These are phyloP conservation scores for Bipolaris oryzae DNA, from an alignment of 2,329 filamentous ascomycete species.

Conservation along the genomic window DNA sequence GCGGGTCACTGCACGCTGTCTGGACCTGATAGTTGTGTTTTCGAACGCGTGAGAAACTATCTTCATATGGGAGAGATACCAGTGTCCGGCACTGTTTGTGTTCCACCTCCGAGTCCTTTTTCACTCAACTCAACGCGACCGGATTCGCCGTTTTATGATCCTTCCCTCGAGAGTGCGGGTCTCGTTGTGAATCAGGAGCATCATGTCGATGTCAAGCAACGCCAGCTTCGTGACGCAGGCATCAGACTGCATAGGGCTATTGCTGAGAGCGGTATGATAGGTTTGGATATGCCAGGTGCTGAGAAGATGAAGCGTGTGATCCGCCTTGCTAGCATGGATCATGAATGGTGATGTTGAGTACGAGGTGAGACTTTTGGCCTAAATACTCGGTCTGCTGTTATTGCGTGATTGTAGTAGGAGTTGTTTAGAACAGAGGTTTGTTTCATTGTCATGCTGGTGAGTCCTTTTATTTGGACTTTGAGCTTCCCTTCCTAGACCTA, in stretches of 20 bases:
- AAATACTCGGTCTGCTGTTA: neutral
- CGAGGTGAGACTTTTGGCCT: neutral
- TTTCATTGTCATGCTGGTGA: too few species aligned
- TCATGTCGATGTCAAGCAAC: neutral
- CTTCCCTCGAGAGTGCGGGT: constrained; percentile 8
- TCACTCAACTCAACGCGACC: constrained; percentile 49
- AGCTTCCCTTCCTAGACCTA: too few species aligned
- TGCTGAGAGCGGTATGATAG: constrained; percentile 13
- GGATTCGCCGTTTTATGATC: constrained; percentile 38
- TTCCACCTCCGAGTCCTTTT: constrained; percentile 40
- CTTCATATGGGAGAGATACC: constrained; percentile 56
- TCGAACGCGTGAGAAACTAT: constrained; percentile 43
- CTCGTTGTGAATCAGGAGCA: neutral
- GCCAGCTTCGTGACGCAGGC: constrained; percentile 9
- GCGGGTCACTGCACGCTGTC: constrained; percentile 55
- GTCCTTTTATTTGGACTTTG: too few species aligned
- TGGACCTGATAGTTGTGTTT: constrained; percentile 45
- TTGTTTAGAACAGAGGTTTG: too few species aligned
- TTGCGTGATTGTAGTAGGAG: too few species aligned
- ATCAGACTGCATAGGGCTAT: constrained; percentile 4
- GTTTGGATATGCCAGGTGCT: constrained; percentile 4
- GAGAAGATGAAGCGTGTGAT: neutral
- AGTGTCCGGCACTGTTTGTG: constrained; percentile 52
- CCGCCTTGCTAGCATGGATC: neutral
- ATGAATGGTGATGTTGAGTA: neutral